Evolutionary conservation across 805 yeast species (phyloP), one percentile per base, ranked within the genome.

Genomic region (Candida argentea): DNA sequence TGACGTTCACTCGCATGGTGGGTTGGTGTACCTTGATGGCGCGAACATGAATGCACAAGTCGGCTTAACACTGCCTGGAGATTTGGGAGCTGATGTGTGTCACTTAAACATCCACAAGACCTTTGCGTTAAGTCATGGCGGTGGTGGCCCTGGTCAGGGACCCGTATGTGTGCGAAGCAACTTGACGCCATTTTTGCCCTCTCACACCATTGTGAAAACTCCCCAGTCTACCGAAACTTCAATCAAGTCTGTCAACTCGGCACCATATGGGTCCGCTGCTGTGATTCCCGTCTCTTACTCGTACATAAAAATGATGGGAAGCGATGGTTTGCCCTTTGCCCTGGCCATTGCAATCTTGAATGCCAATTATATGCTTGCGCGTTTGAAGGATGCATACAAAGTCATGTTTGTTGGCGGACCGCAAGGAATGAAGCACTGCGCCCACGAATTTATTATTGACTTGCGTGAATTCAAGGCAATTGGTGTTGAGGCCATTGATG

Each of bases 31-130:
- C 59, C 65, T 89, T 60, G 98, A 91, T 57, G 98, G 98, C 52
- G 98, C 98, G 32, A 91, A 91, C 60, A 91, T 91, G 98, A 91
- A 91, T 53, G 98, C 98, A 0, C 98, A 91, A 61, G 94, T 91
- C 27, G 98, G 98, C 9, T 67, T 91, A 35, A 89, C 97, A 0
- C 82, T 94, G 5, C 97, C 98, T 6, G 98, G 97, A 33, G 96
- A 86, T 49, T 63, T 91, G 42, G 97, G 96, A 29, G 97, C 97
- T 8, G 98, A 91, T 59, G 97, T 91, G 23, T 91, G 98, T 55
- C 98, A 91, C 48, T 70, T 91, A 62, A 91, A 91, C 55, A 67
- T 91, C 50, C 98, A 91, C 66, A 91, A 91, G 62, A 91, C 98
- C 1, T 91, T 91, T 65, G 86, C 96, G 25, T 85, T 91, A 48